Evolutionary conservation across 345 rosid genomes (phyloP).

Genomic region (Eucalyptus viminalis): DNA sequence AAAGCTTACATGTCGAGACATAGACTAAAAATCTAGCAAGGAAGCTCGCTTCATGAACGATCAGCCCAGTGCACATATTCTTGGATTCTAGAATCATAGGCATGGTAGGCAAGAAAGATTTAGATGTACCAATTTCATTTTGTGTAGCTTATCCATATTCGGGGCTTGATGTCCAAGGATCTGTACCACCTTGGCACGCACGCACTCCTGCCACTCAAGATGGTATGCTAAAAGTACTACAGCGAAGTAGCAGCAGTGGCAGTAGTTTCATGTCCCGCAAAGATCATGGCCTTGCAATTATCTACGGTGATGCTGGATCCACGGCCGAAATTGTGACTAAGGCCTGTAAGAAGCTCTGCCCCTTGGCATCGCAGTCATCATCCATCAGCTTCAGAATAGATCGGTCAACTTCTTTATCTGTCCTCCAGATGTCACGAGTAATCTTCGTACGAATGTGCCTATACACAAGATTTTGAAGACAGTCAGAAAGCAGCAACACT

Average conservation of each 20-base stretch:
- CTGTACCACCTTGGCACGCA: not conserved
- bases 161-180: slow-evolving; percentile 2
- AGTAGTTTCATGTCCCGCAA: slow-evolving; percentile 16
- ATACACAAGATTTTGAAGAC: not conserved
- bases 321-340: not conserved
- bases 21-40: not conserved
- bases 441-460: not conserved
- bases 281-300: slow-evolving; percentile 21
- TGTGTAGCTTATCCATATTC: slow-evolving; percentile 5
- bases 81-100: not conserved
- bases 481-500: not conserved
- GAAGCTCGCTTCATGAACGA: not conserved
- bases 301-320: not conserved
- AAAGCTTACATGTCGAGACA: not conserved
- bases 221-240: slow-evolving; percentile 14
- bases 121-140: slow-evolving; percentile 5
- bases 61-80: not conserved
- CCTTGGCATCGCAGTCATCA: not conserved
- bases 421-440: slow-evolving; percentile 10
- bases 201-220: slow-evolving; percentile 8
- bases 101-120: not conserved
- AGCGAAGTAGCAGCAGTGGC: slow-evolving; percentile 7
- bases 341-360: not conserved
- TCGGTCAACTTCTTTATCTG: slow-evolving; percentile 3
- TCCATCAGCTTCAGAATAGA: not conserved